Evolutionary conservation across 2,329 filamentous ascomycete genomes (phyloP).

Genomic region (Botrytis fragariae): DNA sequence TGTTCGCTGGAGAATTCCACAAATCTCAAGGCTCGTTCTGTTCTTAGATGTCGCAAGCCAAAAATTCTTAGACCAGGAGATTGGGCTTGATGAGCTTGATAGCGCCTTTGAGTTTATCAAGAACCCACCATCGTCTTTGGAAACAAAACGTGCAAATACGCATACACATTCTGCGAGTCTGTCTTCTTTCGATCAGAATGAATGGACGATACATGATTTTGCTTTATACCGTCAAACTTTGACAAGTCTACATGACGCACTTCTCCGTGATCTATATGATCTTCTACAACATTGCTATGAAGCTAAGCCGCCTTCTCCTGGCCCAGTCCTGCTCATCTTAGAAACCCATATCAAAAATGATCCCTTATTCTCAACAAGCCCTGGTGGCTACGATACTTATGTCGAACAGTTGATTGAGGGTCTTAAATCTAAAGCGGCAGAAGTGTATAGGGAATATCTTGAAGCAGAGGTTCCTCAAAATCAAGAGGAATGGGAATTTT

Average conservation of each 20-base stretch:
- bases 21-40: slow-evolving; percentile 73
- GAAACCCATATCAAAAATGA: slow-evolving; percentile 81
- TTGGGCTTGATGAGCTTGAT: slow-evolving; percentile 78
- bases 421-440: slow-evolving; percentile 69
- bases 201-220: slow-evolving; percentile 69
- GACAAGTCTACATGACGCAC: slow-evolving; percentile 70
- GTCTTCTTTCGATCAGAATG: slow-evolving; percentile 54
- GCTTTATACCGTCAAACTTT: slow-evolving; percentile 73
- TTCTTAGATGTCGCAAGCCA: slow-evolving; percentile 82
- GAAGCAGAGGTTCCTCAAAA: slow-evolving; percentile 76
- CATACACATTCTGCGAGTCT: slow-evolving; percentile 44
- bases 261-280: slow-evolving; percentile 84
- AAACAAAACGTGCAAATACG: slow-evolving; percentile 50
- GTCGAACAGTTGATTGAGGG: slow-evolving; percentile 68
- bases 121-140: slow-evolving; percentile 54
- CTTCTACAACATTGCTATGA: slow-evolving; percentile 88
- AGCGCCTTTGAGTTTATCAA: slow-evolving; percentile 81
- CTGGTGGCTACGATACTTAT: slow-evolving; percentile 71
- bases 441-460: slow-evolving; percentile 77
- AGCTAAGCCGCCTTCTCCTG: slow-evolving; percentile 77
- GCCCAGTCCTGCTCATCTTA: slow-evolving; percentile 72
- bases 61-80: slow-evolving; percentile 81
- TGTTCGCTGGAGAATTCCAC: slow-evolving; percentile 84
- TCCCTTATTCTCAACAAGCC: slow-evolving; percentile 66
- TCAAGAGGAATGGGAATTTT: slow-evolving; percentile 84